These are phyloP conservation scores for Pyrus pyrifolia DNA, from an alignment of 306 rosid species.

Conservation along the genomic window DNA sequence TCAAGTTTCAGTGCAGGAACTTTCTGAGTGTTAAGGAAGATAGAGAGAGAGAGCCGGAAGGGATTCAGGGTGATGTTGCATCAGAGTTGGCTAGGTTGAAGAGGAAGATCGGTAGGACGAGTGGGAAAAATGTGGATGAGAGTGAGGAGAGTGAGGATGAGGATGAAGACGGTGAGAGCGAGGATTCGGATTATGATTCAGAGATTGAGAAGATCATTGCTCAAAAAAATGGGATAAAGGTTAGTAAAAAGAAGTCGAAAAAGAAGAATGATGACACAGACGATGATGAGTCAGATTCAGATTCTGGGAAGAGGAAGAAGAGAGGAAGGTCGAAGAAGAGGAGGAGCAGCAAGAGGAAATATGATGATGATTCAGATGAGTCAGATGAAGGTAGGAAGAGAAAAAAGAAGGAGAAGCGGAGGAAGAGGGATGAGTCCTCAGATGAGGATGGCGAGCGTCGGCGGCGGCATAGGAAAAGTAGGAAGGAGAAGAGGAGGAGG, in stretches of 20 bases:
- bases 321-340: slow-evolving; percentile 86
- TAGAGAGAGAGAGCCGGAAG: slow-evolving; percentile 58
- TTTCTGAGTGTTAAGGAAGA: slow-evolving; percentile 68
- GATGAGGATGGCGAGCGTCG: slow-evolving; percentile 29
- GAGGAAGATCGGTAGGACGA: slow-evolving; percentile 40
- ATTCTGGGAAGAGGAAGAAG: slow-evolving; percentile 49
- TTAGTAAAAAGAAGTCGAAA: slow-evolving; percentile 26
- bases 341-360: slow-evolving; percentile 52
- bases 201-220: slow-evolving; percentile 81
- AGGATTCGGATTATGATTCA: slow-evolving; percentile 66
- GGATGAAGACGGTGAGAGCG: slow-evolving; percentile 57
- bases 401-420: slow-evolving; percentile 57
- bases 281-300: slow-evolving; percentile 39
- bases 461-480: slow-evolving; percentile 31
- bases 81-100: slow-evolving; percentile 59
- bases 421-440: slow-evolving; percentile 40
- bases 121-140: slow-evolving; percentile 32
- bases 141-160: slow-evolving; percentile 61
- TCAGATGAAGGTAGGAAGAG: slow-evolving; percentile 44
- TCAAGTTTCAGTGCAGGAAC: slow-evolving; percentile 85
- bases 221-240: slow-evolving; percentile 52
- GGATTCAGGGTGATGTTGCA: slow-evolving; percentile 42
- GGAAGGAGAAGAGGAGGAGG: slow-evolving; percentile 51
- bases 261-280: slow-evolving; percentile 40
- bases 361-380: slow-evolving; percentile 56